Base-by-base conservation (phyloP, 2,329 filamentous ascomycete species). In the Magnaporthiopsis poae region DNA sequence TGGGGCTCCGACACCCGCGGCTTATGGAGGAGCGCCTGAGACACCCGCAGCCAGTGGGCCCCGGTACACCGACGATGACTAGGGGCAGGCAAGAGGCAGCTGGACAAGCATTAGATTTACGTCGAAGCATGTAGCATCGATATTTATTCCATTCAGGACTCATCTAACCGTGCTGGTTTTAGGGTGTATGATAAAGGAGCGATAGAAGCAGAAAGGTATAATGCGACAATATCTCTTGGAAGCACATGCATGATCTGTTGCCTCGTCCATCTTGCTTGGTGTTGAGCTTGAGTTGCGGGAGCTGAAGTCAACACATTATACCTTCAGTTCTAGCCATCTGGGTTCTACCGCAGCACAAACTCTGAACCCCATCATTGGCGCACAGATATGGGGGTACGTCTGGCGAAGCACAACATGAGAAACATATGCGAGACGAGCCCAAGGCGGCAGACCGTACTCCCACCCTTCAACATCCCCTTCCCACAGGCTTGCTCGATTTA, bases 1-100 rank as follows among this genome's bases (percentile, higher is more conserved):
- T 68, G 80, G 83, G 36, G 87, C 87, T 29, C 85, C 86, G 0
- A 89, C 87, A n/a, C 87, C 87, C 67, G 87, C 85, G 1, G 87
- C 87, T 5, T 84, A 82, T 66, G 79, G 77, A 35, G 79, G 81
- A 15, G 80, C 81, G 35, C 80, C 85, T 1, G 86, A 87, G 74
- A 88, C 86, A 25, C 86, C 87, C 35, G 86, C 85, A 27, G 85
- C 84, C 3, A 85, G 83, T 64, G 84, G 82, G 18, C 84, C 82
- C 60, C 75, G 80, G 68, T 84, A 85, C 72, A 80, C 80, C 18
- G 82, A 85, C 69, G 82, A 85, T 69, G 82, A 84, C 68, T 78
- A 66, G 25, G 60, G 27, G 31, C n/a, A 33, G 60, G 60, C 60
- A 8, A 56, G 46, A 11, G n/a, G 46, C 46, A n/a, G 21, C 7